Evolutionary conservation across 176 grass and related monocot genomes (phyloP).

Genomic region (Musa troglodytarum): DNA sequence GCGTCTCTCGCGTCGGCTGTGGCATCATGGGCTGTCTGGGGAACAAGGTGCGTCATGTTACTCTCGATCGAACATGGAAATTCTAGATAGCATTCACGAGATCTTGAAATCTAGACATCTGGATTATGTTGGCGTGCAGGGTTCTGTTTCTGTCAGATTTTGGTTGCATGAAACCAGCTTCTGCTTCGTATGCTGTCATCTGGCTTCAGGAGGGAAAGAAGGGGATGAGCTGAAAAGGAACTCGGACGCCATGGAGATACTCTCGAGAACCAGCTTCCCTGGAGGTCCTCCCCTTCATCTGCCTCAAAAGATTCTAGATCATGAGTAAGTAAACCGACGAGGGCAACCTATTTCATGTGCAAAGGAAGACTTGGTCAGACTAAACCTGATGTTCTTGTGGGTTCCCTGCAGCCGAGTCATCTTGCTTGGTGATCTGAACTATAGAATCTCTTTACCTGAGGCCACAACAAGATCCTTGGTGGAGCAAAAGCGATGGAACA

Average conservation of each 20-base stretch:
- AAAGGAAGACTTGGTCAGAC: background rate
- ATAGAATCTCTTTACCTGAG: conserved; percentile 71
- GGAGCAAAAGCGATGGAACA: conserved; percentile 56
- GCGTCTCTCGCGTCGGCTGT: conserved; percentile 5
- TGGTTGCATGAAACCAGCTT: conserved; percentile 16
- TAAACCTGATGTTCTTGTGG: background rate
- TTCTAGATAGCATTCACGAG: too few relatives aligned
- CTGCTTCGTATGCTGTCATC: conserved; percentile 17
- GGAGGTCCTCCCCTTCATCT: background rate
- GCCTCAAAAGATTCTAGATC: conserved; percentile 16
- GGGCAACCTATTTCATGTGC: background rate
- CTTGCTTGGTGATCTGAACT: conserved; percentile 71
- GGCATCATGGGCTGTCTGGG: conserved; percentile 22
- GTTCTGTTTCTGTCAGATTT: conserved; percentile 5
- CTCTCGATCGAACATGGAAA: background rate
- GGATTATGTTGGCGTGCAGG: background rate
- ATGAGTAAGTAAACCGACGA: conserved; percentile 10
- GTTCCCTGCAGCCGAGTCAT: conserved; percentile 46
- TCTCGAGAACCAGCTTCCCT: conserved; percentile 16
- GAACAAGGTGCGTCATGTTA: conserved; percentile 13
- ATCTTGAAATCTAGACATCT: background rate
- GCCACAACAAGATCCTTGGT: conserved; percentile 45
- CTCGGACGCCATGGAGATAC: conserved; percentile 12
- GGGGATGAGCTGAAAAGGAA: conserved; percentile 16
- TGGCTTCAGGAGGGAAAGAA: conserved; percentile 21